Evolutionary conservation across 108 stramenopile species (phyloP).

Genomic region (Pseudonitzschia pungens): DNA sequence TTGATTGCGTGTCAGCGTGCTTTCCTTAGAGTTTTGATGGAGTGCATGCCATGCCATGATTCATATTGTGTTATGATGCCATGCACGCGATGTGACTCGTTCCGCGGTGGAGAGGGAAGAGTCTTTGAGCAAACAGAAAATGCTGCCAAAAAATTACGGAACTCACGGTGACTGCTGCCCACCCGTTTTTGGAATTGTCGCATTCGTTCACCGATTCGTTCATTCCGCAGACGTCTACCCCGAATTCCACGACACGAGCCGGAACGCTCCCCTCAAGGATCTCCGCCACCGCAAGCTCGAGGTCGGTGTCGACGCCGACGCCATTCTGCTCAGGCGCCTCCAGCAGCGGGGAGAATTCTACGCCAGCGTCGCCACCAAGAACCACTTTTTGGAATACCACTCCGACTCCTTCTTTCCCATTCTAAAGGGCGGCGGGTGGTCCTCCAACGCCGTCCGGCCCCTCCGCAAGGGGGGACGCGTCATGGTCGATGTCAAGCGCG

Average conservation of each 20-base stretch:
- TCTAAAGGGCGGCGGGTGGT: slow-evolving; percentile 56
- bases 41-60: no score
- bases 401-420: slow-evolving; percentile 65
- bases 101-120: no score
- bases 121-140: no score
- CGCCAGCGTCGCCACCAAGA: slow-evolving; percentile 57
- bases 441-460: slow-evolving; percentile 61
- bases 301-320: slow-evolving; percentile 31
- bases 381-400: slow-evolving; percentile 69
- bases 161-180: no score
- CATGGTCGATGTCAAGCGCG: slow-evolving; percentile 65
- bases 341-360: slow-evolving; percentile 68
- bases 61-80: no score
- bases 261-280: slow-evolving; percentile 51
- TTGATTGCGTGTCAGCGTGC: not conserved
- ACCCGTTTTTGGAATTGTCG: not conserved
- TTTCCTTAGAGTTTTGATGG: not conserved
- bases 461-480: slow-evolving; percentile 63
- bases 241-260: slow-evolving; percentile 59
- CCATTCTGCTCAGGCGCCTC: slow-evolving; percentile 40
- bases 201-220: no score
- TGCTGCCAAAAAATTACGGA: no score
- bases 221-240: slow-evolving; percentile 58
- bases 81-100: no score
- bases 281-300: slow-evolving; percentile 57